Base-by-base conservation (phyloP, 192 early-diverging fungal genomes). In the Dimargaris verticillata region DNA sequence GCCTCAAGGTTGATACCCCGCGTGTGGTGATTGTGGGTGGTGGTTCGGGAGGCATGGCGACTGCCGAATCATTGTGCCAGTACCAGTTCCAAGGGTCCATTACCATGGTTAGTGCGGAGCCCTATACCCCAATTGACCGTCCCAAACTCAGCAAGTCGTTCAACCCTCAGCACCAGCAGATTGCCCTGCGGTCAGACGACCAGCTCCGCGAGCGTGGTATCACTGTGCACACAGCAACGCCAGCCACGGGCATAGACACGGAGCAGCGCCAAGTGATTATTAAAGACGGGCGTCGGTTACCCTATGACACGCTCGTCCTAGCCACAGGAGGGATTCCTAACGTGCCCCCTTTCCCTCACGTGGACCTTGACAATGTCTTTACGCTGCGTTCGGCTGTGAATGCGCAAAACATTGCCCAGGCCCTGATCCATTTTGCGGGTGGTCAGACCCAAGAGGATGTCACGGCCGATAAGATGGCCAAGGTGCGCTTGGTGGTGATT, bases 311-410 rank as follows among this genome's bases (percentile, higher is more conserved):
- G 26, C 62, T 82, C 25, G 67, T 82, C 26, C 42, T 80, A 14
- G 75, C 79, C 12, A 79, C 77, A 15, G 79, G 79, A n/a, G 79
- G 69, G n/a, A 63, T 62, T 71, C 78, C 80, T 1, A 66, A 69
- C 15, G 61, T 49, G 18, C 66, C 79, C n/a, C 74, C 74, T 7
- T 49, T 78, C 49, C 73, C 67, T 0, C 77, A 77, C 13, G 59
- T 61, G 15, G 70, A 75, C 43, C 68, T 82, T 5, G 33, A 63
- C 41, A 80, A 82, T 53, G 70, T 82, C 0, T 74, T 73, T 53
- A 70, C 68, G 1, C 46, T 82, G 15, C 70, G 80, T 22, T 60
- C 61, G 15, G 68, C 70, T 14, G 33, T 66, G 15, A 68, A 82
- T 62, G 25, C 60, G 12, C 13, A 44, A 18, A 18, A 3, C 38